Evolutionary conservation across 768 basidiomycete genomes (phyloP), one percentile per base, ranked within the genome.

Genomic region (Psilocybe sp.): DNA sequence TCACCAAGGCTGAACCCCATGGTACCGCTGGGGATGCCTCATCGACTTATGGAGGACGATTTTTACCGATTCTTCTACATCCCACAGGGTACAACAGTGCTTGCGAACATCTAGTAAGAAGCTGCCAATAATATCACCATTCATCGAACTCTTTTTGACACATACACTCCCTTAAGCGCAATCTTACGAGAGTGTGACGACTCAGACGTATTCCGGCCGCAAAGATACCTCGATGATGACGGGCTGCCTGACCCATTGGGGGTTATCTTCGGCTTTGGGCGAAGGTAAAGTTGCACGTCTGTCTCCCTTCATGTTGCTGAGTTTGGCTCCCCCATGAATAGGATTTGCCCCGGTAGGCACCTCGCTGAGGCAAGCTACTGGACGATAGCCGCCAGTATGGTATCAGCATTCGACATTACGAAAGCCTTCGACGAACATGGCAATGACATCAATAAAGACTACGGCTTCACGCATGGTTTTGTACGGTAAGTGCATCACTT

Each of bases 221-320:
- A 81, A 38, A 72, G 82, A 46, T 79, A 76, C 59, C 50, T 74
- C 43, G 66, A 72, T 8, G 66, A 71, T 41, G 58, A 64, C 15
- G 55, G 62, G 36, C 63, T 73, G 32, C 67, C 69, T 15, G 74
- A 81, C 61, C 78, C 80, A 31, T 65, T 71, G 31, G 71, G 73
- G 33, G 59, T 78, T 34, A 69, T 79, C 15, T 84, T 82, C 55
- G 81, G 81, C 7, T 84, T 84, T 63, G 81, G 81, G 28, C 69
- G 81, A 47, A 67, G 79, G 77, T 78, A 50, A 62, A 66, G 46
- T 28, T 28, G 23, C 20, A 40, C 34, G 5, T 13, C 45, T 40
- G 9, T 34, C 28, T 41, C 38, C 50, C 51, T 47, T 33, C 28
- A 18, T 7, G 18, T 9, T 42, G 13, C 36, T 49, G 36, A 23